Evolutionary conservation across 257 asterid species (phyloP).

Genomic region (Salvia miltiorrhiza): DNA sequence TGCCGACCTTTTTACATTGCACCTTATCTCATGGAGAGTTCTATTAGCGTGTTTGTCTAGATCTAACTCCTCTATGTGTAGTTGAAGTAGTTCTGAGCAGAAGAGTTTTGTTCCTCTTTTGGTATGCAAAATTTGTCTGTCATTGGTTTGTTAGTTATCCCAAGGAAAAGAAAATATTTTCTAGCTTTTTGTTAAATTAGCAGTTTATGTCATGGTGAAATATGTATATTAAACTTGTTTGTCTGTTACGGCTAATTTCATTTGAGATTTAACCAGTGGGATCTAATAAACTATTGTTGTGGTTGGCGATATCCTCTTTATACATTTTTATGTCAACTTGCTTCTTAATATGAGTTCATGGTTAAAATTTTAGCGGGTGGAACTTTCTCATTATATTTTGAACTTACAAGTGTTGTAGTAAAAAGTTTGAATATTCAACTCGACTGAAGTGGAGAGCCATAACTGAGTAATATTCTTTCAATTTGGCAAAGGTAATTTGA

Average conservation of each 20-base stretch:
- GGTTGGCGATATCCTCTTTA: not conserved
- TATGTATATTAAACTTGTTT: too few species aligned
- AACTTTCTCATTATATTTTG: not conserved
- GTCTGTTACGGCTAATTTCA: too few species aligned
- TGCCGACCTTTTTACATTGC: not conserved
- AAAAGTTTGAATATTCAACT: not conserved
- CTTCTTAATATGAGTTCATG: not conserved
- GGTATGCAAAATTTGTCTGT: not conserved
- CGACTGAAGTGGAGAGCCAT: not conserved
- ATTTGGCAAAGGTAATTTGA: not conserved
- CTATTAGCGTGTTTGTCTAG: not conserved
- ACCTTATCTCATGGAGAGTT: not conserved
- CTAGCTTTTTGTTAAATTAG: not conserved
- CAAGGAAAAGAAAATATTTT: not conserved
- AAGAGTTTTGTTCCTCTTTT: too few species aligned
- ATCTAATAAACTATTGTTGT: not conserved
- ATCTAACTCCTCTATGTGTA: too few species aligned
- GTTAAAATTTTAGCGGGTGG: not conserved
- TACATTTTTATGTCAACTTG: not conserved
- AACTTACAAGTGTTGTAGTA: not conserved
- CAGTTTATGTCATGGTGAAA: not conserved
- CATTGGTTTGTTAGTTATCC: not conserved
- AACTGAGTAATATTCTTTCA: not conserved
- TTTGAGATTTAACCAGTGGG: not conserved
- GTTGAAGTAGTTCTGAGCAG: too few species aligned